Evolutionary conservation across 2,329 filamentous ascomycete genomes (phyloP).

Genomic region (Whalleya microplaca): DNA sequence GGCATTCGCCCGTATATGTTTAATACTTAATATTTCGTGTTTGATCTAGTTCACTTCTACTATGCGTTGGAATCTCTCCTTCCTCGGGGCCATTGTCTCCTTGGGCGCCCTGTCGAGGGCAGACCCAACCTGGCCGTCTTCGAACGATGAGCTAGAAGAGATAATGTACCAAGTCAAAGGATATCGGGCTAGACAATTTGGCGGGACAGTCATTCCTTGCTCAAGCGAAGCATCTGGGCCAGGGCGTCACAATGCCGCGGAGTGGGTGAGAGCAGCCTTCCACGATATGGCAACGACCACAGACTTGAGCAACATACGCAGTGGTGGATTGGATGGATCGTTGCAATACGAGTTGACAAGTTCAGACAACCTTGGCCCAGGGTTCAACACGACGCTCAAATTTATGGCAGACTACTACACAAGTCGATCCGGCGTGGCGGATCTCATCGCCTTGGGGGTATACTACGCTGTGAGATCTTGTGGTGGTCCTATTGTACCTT

Average conservation of each 20-base stretch:
- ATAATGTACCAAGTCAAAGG: conserved; percentile 63
- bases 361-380: conserved; percentile 60
- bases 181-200: conserved; percentile 58
- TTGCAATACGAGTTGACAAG: conserved; percentile 61
- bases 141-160: conserved; percentile 65
- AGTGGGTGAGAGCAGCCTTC: conserved; percentile 65
- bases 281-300: conserved; percentile 65
- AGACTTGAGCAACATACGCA: conserved; percentile 42
- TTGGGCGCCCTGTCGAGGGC: conserved; percentile 43
- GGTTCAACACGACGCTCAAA: conserved; percentile 55
- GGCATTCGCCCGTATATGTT: conserved; percentile 4
- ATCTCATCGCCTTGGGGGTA: conserved; percentile 61
- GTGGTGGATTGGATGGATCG: conserved; percentile 62
- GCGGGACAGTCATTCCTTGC: conserved; percentile 61
- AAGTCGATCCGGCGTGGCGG: conserved; percentile 55
- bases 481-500: conserved; percentile 58
- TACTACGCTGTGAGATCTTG: conserved; percentile 63
- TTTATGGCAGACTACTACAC: conserved; percentile 60
- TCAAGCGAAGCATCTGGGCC: conserved; percentile 54
- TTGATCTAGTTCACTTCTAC: conserved; percentile 1
- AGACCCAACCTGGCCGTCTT: conserved; percentile 63
- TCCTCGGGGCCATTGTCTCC: conserved; percentile 42
- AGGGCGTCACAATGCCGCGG: conserved; percentile 61
- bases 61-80: conserved; percentile 36
- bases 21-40: conserved; percentile 10